Conservation (phyloP, 169 alveolate genomes). For the Theileria annulata region DNA sequence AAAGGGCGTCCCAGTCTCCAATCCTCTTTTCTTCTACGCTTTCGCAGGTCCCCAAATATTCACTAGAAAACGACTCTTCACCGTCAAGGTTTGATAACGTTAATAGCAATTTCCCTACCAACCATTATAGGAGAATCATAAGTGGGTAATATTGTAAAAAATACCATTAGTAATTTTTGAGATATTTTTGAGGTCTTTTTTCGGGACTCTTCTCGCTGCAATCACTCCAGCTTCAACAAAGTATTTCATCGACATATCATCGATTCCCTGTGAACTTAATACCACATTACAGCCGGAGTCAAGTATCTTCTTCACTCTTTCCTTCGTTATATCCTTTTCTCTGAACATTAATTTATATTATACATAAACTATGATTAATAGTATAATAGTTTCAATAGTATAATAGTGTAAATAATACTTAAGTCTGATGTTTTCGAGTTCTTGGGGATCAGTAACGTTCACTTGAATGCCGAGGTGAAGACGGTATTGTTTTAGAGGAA, state of each 20-base stretch:
- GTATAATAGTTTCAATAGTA: not conserved
- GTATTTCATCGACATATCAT: constrained; percentile 97
- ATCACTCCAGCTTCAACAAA: constrained; percentile 96
- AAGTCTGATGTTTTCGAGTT: constrained; percentile 92
- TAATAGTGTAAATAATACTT: constrained; percentile 48
- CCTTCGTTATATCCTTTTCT: constrained; percentile 97
- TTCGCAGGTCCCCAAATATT: constrained; percentile 89
- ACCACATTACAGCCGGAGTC: constrained; percentile 98
- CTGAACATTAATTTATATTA: not conserved
- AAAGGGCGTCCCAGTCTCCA: constrained; percentile 96
- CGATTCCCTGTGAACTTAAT: constrained; percentile 97
- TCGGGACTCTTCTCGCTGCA: constrained; percentile 97
- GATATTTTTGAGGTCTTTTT: constrained; percentile 92
- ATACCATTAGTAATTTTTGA: constrained; percentile 94
- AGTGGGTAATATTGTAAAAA: constrained; percentile 14
- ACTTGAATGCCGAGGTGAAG: constrained; percentile 94
- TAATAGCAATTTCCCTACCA: constrained; percentile 73
- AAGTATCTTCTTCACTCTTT: constrained; percentile 91
- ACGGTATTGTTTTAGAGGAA: constrained; percentile 94
- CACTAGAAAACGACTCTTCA: constrained; percentile 91
- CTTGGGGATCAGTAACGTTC: constrained; percentile 93
- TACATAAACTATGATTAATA: constrained; percentile 38
- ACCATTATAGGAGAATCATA: not conserved
- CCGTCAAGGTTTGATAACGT: constrained; percentile 94
- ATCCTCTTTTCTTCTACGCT: constrained; percentile 93